Base-by-base conservation (phyloP, 1,139 yeast species). In the Schwanniomyces etchellsii region DNA sequence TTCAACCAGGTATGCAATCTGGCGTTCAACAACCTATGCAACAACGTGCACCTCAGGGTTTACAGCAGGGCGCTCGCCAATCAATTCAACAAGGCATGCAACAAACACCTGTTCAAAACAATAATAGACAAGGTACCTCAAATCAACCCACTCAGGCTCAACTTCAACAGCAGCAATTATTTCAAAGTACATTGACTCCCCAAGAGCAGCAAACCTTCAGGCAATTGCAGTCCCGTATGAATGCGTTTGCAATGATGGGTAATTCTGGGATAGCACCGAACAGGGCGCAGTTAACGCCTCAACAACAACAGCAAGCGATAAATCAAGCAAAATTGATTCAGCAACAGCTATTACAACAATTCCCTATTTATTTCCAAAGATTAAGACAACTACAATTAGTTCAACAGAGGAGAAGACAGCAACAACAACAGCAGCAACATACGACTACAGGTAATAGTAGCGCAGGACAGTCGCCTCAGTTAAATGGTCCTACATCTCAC, bases 131-230 rank as follows among this genome's bases (percentile, higher is more conserved):
- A 15, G 30, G 30, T 11, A 7, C 11, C 12, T 32, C 39, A 33
- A 34, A 40, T n/a, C 48, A 40, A 7, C 34, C 30, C 21, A 41
- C 54, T 4, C 44, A 56, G 23, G 55, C 56, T 32, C 71, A 64
- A 34, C 70, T 64, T 30, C 72, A 66, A 34, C 72, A 65, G 36
- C 72, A 66, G 40, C 72, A 66, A 35, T 57, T 67, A 16, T 65
- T 67, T 57, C 71, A 62, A 31, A 60, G 46, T 35, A 51, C 69
- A 5, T 52, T 67, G 27, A 48, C 61, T 3, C 65, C 70, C 2
- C 68, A 64, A 33, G 73, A 67, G 33, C 74, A 65, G 35, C 70
- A 62, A 32, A 47, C 55, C 5, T 66, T 64, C 50, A 60, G 64
- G 35, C 72, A 64, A 37, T 47, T 64, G 33, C 74, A 66, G 38